Evolutionary conservation across 2,329 filamentous ascomycete genomes (phyloP).

Genomic region (Hymenoscyphus repandus): DNA sequence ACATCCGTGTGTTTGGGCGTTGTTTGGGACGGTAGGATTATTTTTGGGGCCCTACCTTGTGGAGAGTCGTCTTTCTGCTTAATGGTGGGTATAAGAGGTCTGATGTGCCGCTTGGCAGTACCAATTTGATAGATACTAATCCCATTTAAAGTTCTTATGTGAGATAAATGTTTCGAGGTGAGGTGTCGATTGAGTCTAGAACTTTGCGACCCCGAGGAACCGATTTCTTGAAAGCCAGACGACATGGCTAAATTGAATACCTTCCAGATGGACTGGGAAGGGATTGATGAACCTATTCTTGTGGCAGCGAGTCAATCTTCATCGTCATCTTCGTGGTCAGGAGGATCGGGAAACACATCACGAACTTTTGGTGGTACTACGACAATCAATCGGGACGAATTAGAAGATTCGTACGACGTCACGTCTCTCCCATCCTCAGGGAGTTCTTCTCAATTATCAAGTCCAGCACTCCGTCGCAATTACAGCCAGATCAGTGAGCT

Average conservation of each 20-base stretch:
- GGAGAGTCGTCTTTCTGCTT: background rate
- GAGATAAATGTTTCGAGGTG: background rate
- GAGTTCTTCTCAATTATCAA: slow-evolving; percentile 1
- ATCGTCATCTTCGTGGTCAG: background rate
- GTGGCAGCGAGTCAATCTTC: background rate
- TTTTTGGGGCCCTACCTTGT: background rate
- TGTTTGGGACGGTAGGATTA: background rate
- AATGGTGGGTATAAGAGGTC: background rate
- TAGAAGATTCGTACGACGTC: background rate
- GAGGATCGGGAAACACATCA: background rate
- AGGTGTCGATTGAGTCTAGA: background rate
- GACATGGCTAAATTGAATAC: background rate
- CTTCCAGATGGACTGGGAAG: background rate
- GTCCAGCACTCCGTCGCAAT: background rate
- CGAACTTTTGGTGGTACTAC: background rate
- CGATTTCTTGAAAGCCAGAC: background rate
- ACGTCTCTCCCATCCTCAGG: background rate
- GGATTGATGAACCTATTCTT: background rate
- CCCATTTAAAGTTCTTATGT: no score
- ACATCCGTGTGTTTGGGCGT: background rate
- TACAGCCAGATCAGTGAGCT: background rate
- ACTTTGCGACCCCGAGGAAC: background rate
- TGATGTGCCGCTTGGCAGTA: background rate
- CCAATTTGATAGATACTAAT: no score
- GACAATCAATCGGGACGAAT: background rate